Conservation (phyloP, 163 green algal species). For the Scenedesmus sp. region DNA sequence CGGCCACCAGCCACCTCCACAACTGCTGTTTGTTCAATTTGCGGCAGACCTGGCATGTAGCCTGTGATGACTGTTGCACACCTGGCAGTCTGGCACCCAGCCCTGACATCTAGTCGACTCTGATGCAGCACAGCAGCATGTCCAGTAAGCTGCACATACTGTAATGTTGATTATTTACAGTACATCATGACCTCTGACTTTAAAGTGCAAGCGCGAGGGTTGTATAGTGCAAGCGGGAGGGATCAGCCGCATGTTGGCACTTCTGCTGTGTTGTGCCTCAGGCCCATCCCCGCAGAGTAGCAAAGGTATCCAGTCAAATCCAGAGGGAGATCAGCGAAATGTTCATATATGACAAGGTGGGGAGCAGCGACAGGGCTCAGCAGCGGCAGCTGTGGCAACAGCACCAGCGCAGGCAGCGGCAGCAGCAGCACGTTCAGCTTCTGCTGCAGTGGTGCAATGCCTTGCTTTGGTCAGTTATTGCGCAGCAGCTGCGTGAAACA, state of each 20-base stretch:
- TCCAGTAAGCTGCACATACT: neutral
- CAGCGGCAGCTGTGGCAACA: neutral
- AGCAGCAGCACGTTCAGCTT: neutral
- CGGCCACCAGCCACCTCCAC: no score
- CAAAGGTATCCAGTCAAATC: conserved; percentile 84
- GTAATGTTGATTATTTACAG: no score
- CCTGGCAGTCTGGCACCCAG: neutral
- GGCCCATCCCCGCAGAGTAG: conserved; percentile 84
- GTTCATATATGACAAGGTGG: conserved; percentile 74
- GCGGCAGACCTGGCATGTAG: neutral
- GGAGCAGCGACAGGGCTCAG: neutral
- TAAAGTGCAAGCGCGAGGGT: no score
- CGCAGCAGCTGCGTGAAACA: neutral
- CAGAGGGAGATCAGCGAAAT: conserved; percentile 87
- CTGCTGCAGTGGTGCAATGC: neutral
- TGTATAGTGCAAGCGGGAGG: no score
- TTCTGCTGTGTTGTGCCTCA: conserved; percentile 47
- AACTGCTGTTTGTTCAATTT: neutral
- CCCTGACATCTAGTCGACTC: neutral
- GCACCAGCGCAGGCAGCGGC: neutral
- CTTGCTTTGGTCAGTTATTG: neutral
- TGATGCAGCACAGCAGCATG: neutral
- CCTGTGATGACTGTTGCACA: neutral
- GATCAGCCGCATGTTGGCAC: no score
- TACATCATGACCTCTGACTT: no score